Base-by-base conservation (phyloP, 345 rosid species). In the Raphanus raphanistrum region DNA sequence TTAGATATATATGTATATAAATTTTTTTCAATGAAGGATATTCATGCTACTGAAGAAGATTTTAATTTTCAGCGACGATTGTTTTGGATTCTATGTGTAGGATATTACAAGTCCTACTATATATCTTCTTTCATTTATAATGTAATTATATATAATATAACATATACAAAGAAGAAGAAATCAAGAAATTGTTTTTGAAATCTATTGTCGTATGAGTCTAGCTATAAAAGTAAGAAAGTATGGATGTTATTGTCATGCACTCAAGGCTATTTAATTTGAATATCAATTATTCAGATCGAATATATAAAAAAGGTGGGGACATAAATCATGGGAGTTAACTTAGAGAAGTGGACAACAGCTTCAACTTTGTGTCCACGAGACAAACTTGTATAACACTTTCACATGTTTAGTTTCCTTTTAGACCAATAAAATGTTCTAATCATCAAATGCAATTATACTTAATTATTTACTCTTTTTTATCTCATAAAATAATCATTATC, bases 361-460 rank as follows among this genome's bases (percentile, higher is more conserved):
- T 78, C 81, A 43, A 66, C 81, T 78, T 71, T 71, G 72, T 77
- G 81, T 71, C 72, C 76, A 65, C 68, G 52, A 59, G 38, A 72
- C 62, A 71, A 70, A 71, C 35, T 38, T 55, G 61, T 71, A 55
- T 29, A 77, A 43, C 4, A 54, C 63, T 72, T 78, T 72, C 81
- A 72, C 77, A 78, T 72, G 68, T 59, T 76, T 70, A 76, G 58
- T 70, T 72, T 66, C 57, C 69, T 66, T 78, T 78, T 66, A 55
- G 57, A 45, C 76, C 68, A 59, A 66, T 4, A 78, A 58, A 72
- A 72, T 58, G 52, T 32, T 72, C 31, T 25, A 72, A 78, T 26
- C 71, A 70, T 71, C 77, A 78, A 66, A 58, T 32, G 61, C 72
- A 66, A 57, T 72, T 72, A 65, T 66, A 72, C 55, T 66, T 21